phyloP scores from a whole-genome alignment of 192 early-diverging fungal genomes.

The Coemansia sp. region DNA sequence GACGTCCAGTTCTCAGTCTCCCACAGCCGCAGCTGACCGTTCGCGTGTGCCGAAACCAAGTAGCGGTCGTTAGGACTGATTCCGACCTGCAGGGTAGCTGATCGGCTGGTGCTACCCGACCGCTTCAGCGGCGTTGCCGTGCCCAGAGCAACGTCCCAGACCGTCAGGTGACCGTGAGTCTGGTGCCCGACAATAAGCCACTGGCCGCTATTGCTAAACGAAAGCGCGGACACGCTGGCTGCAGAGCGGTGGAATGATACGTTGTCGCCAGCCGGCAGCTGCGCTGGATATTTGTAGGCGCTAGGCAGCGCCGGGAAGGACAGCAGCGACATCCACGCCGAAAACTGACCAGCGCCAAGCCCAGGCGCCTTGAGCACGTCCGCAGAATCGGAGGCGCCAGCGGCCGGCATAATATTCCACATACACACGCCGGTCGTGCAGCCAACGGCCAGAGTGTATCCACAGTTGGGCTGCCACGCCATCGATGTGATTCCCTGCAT shows the following conservation, averaged over 20 bases:
- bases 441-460: slow-evolving; percentile 46
- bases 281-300: slow-evolving; percentile 9
- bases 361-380: slow-evolving; percentile 19
- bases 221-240: slow-evolving; percentile 38
- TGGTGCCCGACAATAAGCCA: slow-evolving; percentile 48
- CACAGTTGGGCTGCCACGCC: slow-evolving; percentile 52
- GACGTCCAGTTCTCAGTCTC: slow-evolving; percentile 47
- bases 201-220: slow-evolving; percentile 46
- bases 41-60: slow-evolving; percentile 39
- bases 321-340: slow-evolving; percentile 47
- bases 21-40: slow-evolving; percentile 51
- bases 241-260: slow-evolving; percentile 13
- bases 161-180: slow-evolving; percentile 34
- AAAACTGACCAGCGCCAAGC: slow-evolving; percentile 27
- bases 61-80: slow-evolving; percentile 42
- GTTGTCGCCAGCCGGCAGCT: slow-evolving; percentile 1
- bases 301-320: slow-evolving; percentile 19
- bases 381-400: background rate
- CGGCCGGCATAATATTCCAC: slow-evolving; percentile 39
- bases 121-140: slow-evolving; percentile 44
- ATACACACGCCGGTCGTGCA: slow-evolving; percentile 43
- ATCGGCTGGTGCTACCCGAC: slow-evolving; percentile 29
- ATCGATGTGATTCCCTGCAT: slow-evolving; percentile 46
- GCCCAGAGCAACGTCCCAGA: slow-evolving; percentile 52
- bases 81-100: slow-evolving; percentile 22